Base-by-base conservation (phyloP, 768 basidiomycete genomes). In the Suillus weaverae region DNA sequence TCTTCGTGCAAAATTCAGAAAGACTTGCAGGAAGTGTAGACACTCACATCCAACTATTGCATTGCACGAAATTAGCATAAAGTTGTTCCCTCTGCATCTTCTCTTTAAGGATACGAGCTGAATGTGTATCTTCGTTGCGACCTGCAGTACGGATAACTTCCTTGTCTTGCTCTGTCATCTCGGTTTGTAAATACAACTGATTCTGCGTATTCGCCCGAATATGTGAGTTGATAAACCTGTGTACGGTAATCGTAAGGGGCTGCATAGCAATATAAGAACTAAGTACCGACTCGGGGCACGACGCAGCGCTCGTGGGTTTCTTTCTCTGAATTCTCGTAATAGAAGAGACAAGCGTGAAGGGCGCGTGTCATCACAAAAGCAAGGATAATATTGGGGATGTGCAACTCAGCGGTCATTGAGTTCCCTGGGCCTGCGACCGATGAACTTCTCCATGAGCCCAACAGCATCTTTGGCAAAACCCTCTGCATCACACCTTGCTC, bases 121-220 rank as follows among this genome's bases (percentile, higher is more conserved):
- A 30, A 8, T 62, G 56, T 1, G 14, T 50, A 4, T 53, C 51
- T 5, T 44, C 39, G 20, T 41, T 46, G 43, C 63, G 56, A 1
- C 41, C 43, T 14, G 44, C 64, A 26, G 33, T 59, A 18, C 60
- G 62, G 8, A 70, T 48, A 16, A 70, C 61, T 8, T 16, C 55
- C 22, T 65, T 70, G 22, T 70, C 69, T 36, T 44, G 18, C 13
- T 70, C 66, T 32, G 66, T 70, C 69, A 70, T 70, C 36, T 70
- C 69, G 14, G 53, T 56, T 6, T 61, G 64, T 4, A 68, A 54
- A 39, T 51, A 54, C 44, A 70, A 14, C 44, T 70, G 35, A 11
- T 70, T 70, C 48, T 70, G 9, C 43, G 62, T 70, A 32, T 70
- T 69, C 1, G 66, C 56, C 32, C 66, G 69, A 30, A 70, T 62